A percentile compares a stretch with the other conserved stretches of the same genome.
phyloP scores from a whole-genome alignment of 2,329 filamentous ascomycete species.

The Tolypocladium cylindrosporum region DNA sequence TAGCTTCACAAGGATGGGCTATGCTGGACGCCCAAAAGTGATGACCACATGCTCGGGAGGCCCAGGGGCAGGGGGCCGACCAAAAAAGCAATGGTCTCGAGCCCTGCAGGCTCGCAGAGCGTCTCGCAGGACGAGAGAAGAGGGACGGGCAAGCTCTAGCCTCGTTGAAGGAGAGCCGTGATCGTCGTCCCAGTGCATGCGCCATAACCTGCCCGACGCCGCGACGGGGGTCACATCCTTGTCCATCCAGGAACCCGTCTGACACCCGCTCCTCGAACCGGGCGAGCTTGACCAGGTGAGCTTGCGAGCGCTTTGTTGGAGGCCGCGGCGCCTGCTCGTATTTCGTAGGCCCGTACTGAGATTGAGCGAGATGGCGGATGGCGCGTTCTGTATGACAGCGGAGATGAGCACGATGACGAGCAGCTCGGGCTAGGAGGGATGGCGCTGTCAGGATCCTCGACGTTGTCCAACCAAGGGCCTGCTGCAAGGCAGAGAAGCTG shows the following conservation, averaged over 20 bases:
- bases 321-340: neutral
- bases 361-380: neutral
- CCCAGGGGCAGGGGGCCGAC: neutral
- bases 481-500: neutral
- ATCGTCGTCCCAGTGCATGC: neutral
- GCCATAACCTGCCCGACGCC: neutral
- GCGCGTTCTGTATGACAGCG: slow-evolving; percentile 1
- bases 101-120: slow-evolving; percentile 2
- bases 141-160: neutral
- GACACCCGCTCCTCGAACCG: neutral
- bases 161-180: neutral
- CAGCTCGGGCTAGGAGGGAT: neutral
- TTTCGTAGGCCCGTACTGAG: neutral
- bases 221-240: neutral
- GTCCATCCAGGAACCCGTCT: neutral
- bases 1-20: slow-evolving; percentile 2
- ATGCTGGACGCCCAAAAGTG: slow-evolving; percentile 1
- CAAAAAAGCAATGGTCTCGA: slow-evolving; percentile 4
- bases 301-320: neutral
- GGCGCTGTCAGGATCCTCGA: neutral
- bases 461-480: neutral
- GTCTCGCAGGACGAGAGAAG: neutral
- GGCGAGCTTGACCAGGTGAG: neutral
- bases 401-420: slow-evolving; percentile 4
- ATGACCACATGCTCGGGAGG: slow-evolving; percentile 3